A percentile compares a stretch with the other conserved stretches of the same genome.
phyloP scores from a whole-genome alignment of 2,329 filamentous ascomycete species.

The Juglanconis juglandina region DNA sequence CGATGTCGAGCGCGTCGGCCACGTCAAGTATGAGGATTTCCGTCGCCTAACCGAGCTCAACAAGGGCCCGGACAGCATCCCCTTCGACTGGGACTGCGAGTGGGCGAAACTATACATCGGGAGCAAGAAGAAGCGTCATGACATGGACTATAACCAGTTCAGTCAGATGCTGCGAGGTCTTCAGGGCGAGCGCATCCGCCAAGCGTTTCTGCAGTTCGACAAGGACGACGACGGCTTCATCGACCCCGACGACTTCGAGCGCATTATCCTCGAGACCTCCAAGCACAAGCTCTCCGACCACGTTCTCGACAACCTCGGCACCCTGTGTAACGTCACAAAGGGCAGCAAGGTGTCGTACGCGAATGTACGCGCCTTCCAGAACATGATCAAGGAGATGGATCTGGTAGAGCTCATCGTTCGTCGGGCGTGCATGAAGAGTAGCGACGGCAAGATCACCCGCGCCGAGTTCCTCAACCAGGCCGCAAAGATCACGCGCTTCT shows the following conservation, averaged over 20 bases:
- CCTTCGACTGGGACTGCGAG: slow-evolving; percentile 95
- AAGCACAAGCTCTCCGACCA: slow-evolving; percentile 97
- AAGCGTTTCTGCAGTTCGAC: slow-evolving; percentile 91
- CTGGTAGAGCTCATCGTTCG: slow-evolving; percentile 90
- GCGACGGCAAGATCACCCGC: slow-evolving; percentile 88
- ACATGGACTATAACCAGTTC: slow-evolving; percentile 94
- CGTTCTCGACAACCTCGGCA: slow-evolving; percentile 82
- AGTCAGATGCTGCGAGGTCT: slow-evolving; percentile 95
- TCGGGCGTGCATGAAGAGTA: slow-evolving; percentile 77
- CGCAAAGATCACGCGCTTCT: slow-evolving; percentile 85
- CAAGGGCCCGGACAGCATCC: slow-evolving; percentile 79
- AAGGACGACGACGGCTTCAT: slow-evolving; percentile 92
- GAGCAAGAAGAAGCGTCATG: slow-evolving; percentile 79
- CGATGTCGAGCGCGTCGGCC: slow-evolving; percentile 77
- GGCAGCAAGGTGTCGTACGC: slow-evolving; percentile 95
- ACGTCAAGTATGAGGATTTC: slow-evolving; percentile 87
- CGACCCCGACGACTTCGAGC: slow-evolving; percentile 90
- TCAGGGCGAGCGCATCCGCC: slow-evolving; percentile 91
- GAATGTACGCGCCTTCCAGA: slow-evolving; percentile 96
- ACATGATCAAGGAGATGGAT: slow-evolving; percentile 97
- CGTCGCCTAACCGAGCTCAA: slow-evolving; percentile 80
- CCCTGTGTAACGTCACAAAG: slow-evolving; percentile 89
- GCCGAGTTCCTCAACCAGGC: slow-evolving; percentile 95
- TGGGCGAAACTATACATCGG: slow-evolving; percentile 96
- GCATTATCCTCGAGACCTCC: slow-evolving; percentile 90